Conservation (phyloP, 169 alveolate species). For the Babesia gibsoni region DNA sequence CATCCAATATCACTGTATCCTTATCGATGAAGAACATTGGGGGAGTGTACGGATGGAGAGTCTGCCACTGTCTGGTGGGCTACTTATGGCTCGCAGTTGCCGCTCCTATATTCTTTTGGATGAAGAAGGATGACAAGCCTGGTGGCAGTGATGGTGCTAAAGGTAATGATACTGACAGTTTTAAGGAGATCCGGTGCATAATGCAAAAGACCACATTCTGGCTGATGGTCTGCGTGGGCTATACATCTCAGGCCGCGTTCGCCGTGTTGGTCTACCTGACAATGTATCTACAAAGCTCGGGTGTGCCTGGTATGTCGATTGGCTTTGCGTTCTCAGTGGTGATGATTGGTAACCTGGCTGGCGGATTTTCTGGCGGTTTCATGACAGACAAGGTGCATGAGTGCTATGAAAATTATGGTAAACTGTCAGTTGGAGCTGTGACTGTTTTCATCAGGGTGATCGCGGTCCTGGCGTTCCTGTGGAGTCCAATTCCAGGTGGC, state of each 20-base stretch:
- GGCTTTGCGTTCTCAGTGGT: slow-evolving; percentile 79
- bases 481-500: slow-evolving; percentile 62
- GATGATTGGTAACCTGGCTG: slow-evolving; percentile 82
- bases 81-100: too few relatives aligned
- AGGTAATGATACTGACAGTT: too few relatives aligned
- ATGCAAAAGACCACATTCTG: slow-evolving; percentile 41
- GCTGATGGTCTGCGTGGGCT: slow-evolving; percentile 37
- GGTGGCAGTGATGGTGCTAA: too few relatives aligned
- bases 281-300: slow-evolving; percentile 86
- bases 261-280: slow-evolving; percentile 84
- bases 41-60: too few relatives aligned
- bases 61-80: too few relatives aligned
- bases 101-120: too few relatives aligned
- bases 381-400: slow-evolving; percentile 79
- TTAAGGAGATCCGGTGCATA: too few relatives aligned
- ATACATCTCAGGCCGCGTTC: slow-evolving; percentile 88
- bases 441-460: slow-evolving; percentile 72
- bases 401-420: slow-evolving; percentile 79
- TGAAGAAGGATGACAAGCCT: too few relatives aligned
- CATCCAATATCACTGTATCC: too few relatives aligned
- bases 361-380: slow-evolving; percentile 87
- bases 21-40: too few relatives aligned
- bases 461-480: slow-evolving; percentile 68
- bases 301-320: slow-evolving; percentile 79
- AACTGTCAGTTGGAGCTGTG: slow-evolving; percentile 80